phyloP scores from a whole-genome alignment of 2,329 filamentous ascomycete species.

The Alternaria sp. region DNA sequence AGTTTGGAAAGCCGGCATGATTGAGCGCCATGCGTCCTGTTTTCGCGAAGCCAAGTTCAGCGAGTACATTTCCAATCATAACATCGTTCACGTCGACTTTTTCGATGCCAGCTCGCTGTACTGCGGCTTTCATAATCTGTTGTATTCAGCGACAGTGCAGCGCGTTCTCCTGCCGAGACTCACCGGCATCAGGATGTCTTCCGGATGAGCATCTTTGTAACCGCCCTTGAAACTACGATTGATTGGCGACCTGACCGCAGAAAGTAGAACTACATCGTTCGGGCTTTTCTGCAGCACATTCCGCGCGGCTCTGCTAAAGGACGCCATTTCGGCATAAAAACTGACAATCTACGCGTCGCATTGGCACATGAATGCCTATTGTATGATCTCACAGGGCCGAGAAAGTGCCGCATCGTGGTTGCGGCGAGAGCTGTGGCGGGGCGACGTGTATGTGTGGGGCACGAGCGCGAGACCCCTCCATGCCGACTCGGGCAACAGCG shows the following conservation, averaged over 20 bases:
- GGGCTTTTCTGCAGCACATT: constrained; percentile 83
- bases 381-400: constrained; percentile 14
- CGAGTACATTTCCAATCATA: constrained; percentile 72
- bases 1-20: constrained; percentile 91
- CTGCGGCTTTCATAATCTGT: constrained; percentile 73
- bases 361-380: neutral
- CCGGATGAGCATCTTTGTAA: constrained; percentile 90
- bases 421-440: constrained; percentile 35
- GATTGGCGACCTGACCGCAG: constrained; percentile 85
- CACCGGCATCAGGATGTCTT: constrained; percentile 75
- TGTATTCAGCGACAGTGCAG: constrained; percentile 63
- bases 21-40: constrained; percentile 86
- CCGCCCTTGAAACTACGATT: constrained; percentile 88
- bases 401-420: constrained; percentile 30
- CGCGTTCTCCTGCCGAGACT: constrained; percentile 57
- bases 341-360: neutral
- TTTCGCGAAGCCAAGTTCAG: constrained; percentile 86
- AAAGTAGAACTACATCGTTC: constrained; percentile 94
- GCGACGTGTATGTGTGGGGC: constrained; percentile 38
- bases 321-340: constrained; percentile 27
- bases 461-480: constrained; percentile 35
- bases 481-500: constrained; percentile 28
- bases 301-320: constrained; percentile 37
- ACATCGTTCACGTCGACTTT: constrained; percentile 33
- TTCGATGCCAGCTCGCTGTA: constrained; percentile 35